Evolutionary conservation across 2,329 filamentous ascomycete species (phyloP).

Genomic region (Fusarium napiforme): DNA sequence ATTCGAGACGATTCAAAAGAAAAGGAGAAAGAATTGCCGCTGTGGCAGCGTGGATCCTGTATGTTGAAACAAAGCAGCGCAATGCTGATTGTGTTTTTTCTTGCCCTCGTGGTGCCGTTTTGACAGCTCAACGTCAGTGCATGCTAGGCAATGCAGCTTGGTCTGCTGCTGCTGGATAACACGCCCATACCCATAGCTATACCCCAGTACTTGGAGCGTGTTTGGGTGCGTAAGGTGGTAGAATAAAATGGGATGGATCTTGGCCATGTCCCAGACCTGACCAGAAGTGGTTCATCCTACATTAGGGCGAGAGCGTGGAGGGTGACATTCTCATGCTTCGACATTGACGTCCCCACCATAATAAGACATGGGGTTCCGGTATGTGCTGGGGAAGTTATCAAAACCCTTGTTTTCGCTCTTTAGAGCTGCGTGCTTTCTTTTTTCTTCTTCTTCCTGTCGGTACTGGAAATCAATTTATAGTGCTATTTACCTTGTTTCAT

Average conservation of each 20-base stretch:
- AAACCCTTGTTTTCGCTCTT: conserved; percentile 38
- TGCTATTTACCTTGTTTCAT: background rate
- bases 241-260: conserved; percentile 46
- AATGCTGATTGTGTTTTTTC: background rate
- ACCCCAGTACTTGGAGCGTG: conserved; percentile 20
- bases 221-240: conserved; percentile 24
- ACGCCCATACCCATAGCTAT: conserved; percentile 5
- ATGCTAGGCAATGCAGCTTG: background rate
- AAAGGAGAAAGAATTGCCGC: conserved; percentile 20
- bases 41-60: conserved; percentile 36
- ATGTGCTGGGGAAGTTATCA: conserved; percentile 36
- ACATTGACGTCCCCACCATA: conserved; percentile 39
- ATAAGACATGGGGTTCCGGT: conserved; percentile 33
- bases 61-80: conserved; percentile 27
- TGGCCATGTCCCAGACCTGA: conserved; percentile 42
- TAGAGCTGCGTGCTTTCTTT: background rate
- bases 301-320: conserved; percentile 49
- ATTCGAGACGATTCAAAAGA: conserved; percentile 25
- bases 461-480: background rate
- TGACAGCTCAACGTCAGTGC: conserved; percentile 27
- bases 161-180: conserved; percentile 9
- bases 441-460: background rate
- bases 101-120: conserved; percentile 6
- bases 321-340: conserved; percentile 45
- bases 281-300: conserved; percentile 48